Evolutionary conservation across 2,329 filamentous ascomycete species (phyloP), one percentile per base, ranked within the genome.

Genomic region (Myriosclerotinia curreyana): DNA sequence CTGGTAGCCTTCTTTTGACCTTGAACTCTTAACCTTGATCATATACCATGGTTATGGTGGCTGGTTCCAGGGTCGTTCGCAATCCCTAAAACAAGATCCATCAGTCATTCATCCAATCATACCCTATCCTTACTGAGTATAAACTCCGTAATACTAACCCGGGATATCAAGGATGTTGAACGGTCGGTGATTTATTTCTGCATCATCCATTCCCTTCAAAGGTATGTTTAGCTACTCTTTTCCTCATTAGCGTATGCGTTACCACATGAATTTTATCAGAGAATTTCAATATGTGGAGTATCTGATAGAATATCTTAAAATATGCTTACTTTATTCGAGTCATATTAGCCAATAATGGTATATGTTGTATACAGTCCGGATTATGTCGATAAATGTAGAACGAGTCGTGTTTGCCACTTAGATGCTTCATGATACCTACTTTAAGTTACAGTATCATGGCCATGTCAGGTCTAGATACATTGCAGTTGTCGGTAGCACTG

Each of bases 151-250:
- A 22, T 44, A 44, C 38, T 28, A 55, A 31, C 38, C 53, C 25
- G 17, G 17, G n/a, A 58, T 46, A 15, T 25, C 42, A 36, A 48
- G 55, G 42, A 58, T 48, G 28, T 9, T 58, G 42, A 58, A 58
- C 55, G 42, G 42, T 58, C 55, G 55, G 40, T 58, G 54, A 58
- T 58, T 58, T 58, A 58, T 58, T 58, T 58, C 42, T 58, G 55
- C 55, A 58, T 58, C 42, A 48, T 58, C 31, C 31, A 20, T 56
- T 31, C 28, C 28, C 28, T 31, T 31, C 28, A 31, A 31, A 31
- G 53, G 31, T 17, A 44, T n/a, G n/a, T 40, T 56, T 38, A 56
- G 53, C 40, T 58, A 48, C 40, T 58, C 38, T 22, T 50, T 48
- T 49, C 34, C 61, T 15, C 22, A 63, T 50, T 58, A 63, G 52